Evolutionary conservation across 306 rosid species (phyloP).

Genomic region (Prunus padus): DNA sequence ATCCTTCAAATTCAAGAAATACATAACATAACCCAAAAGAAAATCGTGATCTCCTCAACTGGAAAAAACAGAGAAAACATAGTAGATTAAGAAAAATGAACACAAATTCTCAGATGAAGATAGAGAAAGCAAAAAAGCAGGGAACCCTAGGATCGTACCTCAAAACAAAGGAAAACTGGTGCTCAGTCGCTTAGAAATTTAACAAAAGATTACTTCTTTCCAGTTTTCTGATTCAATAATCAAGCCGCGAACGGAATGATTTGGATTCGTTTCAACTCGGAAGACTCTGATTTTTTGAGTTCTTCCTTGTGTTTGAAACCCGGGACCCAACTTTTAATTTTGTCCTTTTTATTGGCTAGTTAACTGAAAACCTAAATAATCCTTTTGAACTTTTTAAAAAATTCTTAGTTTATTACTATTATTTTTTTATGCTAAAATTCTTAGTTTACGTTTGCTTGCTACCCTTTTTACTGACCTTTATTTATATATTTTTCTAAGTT

Average conservation of each 20-base stretch:
- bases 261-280: neutral
- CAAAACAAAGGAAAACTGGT: neutral
- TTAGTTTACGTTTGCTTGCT: too few relatives aligned
- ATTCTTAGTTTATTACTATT: too few relatives aligned
- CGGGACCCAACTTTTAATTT: neutral
- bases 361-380: too few relatives aligned
- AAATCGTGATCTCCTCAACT: neutral
- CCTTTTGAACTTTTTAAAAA: too few relatives aligned
- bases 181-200: neutral
- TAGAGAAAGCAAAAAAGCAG: neutral
- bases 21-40: neutral
- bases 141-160: conserved; percentile 7
- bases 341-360: neutral
- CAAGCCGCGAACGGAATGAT: neutral
- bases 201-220: neutral
- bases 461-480: too few relatives aligned
- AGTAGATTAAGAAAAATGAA: neutral
- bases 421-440: too few relatives aligned
- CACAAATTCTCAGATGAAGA: neutral
- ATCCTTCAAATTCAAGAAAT: neutral
- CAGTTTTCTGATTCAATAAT: neutral
- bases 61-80: neutral
- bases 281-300: neutral
- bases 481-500: too few relatives aligned
- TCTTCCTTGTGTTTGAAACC: neutral